Evolutionary conservation across 352 stramenopile genomes (phyloP).

Genomic region (Phytopythium vexans): DNA sequence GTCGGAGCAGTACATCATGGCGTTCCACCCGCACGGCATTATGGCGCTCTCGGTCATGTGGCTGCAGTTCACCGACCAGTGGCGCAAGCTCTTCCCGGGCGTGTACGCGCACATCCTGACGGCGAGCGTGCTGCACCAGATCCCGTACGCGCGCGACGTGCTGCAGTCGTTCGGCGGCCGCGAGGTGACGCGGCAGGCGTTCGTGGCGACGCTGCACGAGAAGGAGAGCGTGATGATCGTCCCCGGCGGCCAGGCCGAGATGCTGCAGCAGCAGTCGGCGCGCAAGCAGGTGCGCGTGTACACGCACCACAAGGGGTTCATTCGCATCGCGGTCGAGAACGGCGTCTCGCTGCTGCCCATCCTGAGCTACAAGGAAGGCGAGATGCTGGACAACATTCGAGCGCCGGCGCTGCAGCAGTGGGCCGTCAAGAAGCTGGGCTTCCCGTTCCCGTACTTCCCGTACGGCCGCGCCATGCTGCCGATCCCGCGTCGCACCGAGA

Average conservation of each 20-base stretch:
- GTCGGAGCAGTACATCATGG: conserved; percentile 62
- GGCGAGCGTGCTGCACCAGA: conserved; percentile 78
- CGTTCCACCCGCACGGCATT: conserved; percentile 81
- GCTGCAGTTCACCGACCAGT: conserved; percentile 74
- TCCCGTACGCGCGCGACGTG: conserved; percentile 69
- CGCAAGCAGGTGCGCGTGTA: conserved; percentile 67
- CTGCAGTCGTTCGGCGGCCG: conserved; percentile 73
- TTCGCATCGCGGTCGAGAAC: conserved; percentile 76
- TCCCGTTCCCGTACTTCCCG: conserved; percentile 79
- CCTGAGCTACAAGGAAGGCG: conserved; percentile 79
- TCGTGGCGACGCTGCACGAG: conserved; percentile 40
- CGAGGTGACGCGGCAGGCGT: conserved; percentile 69
- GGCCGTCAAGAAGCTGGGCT: conserved; percentile 75
- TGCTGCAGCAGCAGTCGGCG: conserved; percentile 66
- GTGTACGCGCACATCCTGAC: conserved; percentile 68
- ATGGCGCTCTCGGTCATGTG: conserved; percentile 73
- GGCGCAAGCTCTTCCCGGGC: conserved; percentile 59
- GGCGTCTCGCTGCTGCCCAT: conserved; percentile 69
- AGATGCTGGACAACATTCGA: conserved; percentile 82
- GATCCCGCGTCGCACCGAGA: conserved; percentile 61
- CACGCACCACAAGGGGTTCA: conserved; percentile 77
- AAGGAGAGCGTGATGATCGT: conserved; percentile 74
- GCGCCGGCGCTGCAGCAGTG: conserved; percentile 68
- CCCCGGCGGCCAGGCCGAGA: conserved; percentile 77
- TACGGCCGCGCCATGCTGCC: conserved; percentile 65